Evolutionary conservation across 73 alveolate genomes (phyloP), one percentile per base, ranked within the genome.

Genomic region (Blepharisma stoltei): DNA sequence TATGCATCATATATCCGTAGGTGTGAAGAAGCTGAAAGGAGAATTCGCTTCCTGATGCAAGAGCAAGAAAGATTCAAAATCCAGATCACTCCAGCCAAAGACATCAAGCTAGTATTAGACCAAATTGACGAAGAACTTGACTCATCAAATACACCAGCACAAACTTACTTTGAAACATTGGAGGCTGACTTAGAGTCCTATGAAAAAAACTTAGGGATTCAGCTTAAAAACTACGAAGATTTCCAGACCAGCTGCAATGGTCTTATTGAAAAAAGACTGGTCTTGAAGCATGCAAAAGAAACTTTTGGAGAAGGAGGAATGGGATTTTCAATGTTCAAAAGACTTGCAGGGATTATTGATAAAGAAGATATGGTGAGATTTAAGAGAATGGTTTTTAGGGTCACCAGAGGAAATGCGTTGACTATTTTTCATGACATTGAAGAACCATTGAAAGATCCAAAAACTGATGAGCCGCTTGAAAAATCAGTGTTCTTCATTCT

Each of bases 321-420:
- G 9, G 83, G 55, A 27, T 71, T 67, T 20, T 21, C 66, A 37
- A 73, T 55, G 6, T 45, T 54, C 70, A 80, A 54, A 48, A 60
- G 45, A 71, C 79, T 95, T 25, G 94, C 97, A 7, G 99, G 99
- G 9, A 88, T 95, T 9, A 89, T 96, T 54, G 92, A 96, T 45
- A 70, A 21, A 37, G 93, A 77, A 47, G 99, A 96, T 46, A 89
- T 84, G 68, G 77, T 85, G 55, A 81, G 95, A 76, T 82, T 93
- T 54, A 78, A 88, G 66, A 91, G 94, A 80, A 75, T 93, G 78
- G 81, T 96, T 49, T 95, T 95, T 78, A 93, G 99, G 89, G 86
- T 89, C n/a, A 89, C 96, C 41, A 90, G 93, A 87, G 97, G 96
- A 32, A 91, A 95, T 66, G 97, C 96, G 9, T 76, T 93, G 38